These are phyloP conservation scores for Rheum nobile DNA, from an alignment of 148 eudicot genomes.

Conservation along the genomic window DNA sequence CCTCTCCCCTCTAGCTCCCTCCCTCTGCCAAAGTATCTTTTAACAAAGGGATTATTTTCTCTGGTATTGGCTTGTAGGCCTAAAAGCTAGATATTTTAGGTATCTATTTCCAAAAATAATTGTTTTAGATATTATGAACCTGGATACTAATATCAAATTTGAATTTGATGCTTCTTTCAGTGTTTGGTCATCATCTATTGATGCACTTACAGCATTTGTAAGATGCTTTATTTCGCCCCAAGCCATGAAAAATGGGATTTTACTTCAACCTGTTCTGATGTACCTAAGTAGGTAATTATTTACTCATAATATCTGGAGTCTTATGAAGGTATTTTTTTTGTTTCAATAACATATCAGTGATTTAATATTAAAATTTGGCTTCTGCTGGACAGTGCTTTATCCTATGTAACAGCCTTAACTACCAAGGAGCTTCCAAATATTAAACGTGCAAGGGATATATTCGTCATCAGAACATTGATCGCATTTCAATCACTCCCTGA, in stretches of 20 bases:
- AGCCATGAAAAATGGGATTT: constrained; percentile 53
- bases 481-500: constrained; percentile 87
- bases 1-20: not conserved
- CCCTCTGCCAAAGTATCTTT: not conserved
- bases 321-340: not conserved
- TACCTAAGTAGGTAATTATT: constrained; percentile 65
- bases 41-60: not conserved
- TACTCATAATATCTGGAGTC: not conserved
- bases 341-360: not conserved
- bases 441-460: constrained; percentile 46
- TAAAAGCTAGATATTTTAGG: not conserved
- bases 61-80: not conserved
- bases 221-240: constrained; percentile 69
- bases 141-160: not conserved
- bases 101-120: not conserved
- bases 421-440: constrained; percentile 43
- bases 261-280: constrained; percentile 88
- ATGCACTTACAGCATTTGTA: constrained; percentile 81
- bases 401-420: constrained; percentile 42
- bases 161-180: constrained; percentile 28
- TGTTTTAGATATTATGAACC: not conserved
- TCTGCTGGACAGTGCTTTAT: constrained; percentile 59
- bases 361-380: not conserved
- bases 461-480: constrained; percentile 54
- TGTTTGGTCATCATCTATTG: constrained; percentile 80